Conservation (phyloP, 441 rosid species). For the Corymbia citriodora region DNA sequence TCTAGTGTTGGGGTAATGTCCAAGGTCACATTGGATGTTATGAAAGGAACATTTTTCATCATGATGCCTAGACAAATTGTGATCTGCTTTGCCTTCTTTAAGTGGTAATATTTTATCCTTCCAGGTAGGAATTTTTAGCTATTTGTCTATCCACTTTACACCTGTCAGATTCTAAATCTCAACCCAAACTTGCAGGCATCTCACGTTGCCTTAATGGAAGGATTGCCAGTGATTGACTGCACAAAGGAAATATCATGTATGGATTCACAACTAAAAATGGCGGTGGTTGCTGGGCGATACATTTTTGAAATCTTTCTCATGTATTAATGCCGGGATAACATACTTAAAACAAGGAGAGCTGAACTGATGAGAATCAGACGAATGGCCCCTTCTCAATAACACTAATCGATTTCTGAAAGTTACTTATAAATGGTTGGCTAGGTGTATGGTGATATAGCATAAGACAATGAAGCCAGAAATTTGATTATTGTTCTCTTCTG, state of each 20-base stretch:
- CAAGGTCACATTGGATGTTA: not conserved
- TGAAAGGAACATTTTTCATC: not conserved
- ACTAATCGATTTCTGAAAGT: not conserved
- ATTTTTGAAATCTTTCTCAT: not conserved
- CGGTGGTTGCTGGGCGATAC: not conserved
- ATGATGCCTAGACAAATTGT: not conserved
- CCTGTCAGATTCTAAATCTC: not conserved
- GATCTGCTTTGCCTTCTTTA: not conserved
- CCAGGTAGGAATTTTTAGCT: not conserved
- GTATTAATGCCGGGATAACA: not conserved
- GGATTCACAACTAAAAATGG: not conserved
- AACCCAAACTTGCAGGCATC: constrained; percentile 45
- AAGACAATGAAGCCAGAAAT: not conserved
- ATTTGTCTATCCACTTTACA: not conserved
- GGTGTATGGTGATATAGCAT: not conserved
- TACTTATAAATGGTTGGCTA: not conserved
- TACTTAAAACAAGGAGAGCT: not conserved
- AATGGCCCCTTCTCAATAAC: not conserved
- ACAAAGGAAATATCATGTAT: constrained; percentile 61
- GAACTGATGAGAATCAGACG: not conserved
- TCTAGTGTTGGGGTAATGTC: not conserved
- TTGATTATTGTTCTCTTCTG: not conserved
- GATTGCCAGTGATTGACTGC: constrained; percentile 66
- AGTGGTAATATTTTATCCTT: not conserved
- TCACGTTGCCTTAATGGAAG: constrained; percentile 61